A percentile compares a stretch with the other conserved stretches of the same genome.
These are phyloP conservation scores for Monosporozyma solicola DNA, from an alignment of 805 yeast genomes.

Conservation along the genomic window DNA sequence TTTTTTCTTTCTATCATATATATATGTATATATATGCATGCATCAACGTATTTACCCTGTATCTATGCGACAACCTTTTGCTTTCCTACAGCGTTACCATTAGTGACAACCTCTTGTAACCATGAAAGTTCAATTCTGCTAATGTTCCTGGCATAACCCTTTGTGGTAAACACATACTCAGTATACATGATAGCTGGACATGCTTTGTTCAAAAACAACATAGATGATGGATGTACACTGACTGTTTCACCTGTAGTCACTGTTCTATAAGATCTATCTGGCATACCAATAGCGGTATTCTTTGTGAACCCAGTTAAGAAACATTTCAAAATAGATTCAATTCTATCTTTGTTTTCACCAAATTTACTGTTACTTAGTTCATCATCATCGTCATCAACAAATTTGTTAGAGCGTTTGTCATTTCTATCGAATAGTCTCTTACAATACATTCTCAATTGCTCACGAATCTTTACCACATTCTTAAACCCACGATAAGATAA, in stretches of 20 bases:
- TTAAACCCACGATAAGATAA: conserved; percentile 72
- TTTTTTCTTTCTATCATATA: background rate
- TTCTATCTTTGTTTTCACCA: conserved; percentile 26
- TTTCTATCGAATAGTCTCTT: conserved; percentile 9
- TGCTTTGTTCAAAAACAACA: conserved; percentile 64
- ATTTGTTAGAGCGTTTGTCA: background rate
- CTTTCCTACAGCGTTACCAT: conserved; percentile 12
- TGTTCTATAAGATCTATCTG: conserved; percentile 87
- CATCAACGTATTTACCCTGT: background rate
- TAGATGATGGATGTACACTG: conserved; percentile 83
- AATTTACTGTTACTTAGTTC: conserved; percentile 5
- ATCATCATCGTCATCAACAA: conserved; percentile 3
- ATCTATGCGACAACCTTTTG: conserved; percentile 4
- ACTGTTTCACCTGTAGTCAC: conserved; percentile 75
- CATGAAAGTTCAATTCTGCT: conserved; percentile 72
- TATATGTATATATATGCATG: background rate
- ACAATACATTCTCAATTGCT: conserved; percentile 44
- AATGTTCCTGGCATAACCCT: conserved; percentile 89
- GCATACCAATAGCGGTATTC: conserved; percentile 89
- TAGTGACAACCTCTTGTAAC: conserved; percentile 64
- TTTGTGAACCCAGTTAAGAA: conserved; percentile 77
- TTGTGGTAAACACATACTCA: conserved; percentile 87
- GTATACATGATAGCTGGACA: conserved; percentile 88
- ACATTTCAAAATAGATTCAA: conserved; percentile 54
- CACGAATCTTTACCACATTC: conserved; percentile 65